phyloP scores from a whole-genome alignment of 169 alveolate genomes.

The Plasmodium malariae region DNA sequence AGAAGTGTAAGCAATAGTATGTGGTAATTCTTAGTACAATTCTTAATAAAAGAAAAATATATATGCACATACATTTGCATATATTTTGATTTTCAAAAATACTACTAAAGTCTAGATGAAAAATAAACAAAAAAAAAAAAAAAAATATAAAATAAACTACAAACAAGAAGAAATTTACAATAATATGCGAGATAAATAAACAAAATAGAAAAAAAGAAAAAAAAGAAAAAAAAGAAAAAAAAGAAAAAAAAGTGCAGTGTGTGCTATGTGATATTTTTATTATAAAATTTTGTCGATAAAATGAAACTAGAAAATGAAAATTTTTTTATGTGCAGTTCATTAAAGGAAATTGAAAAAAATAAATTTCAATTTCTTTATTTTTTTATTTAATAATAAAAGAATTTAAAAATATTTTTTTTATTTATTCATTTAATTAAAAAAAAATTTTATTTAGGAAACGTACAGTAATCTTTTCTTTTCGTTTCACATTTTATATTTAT shows the following conservation, averaged over 20 bases:
- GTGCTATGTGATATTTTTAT: constrained; percentile 12
- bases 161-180: too few relatives aligned
- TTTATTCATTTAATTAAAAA: too few relatives aligned
- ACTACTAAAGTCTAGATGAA: too few relatives aligned
- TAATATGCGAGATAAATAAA: not conserved
- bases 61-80: too few relatives aligned
- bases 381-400: not conserved
- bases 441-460: not conserved
- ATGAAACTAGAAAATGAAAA: constrained; percentile 3
- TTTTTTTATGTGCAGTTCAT: constrained; percentile 5
- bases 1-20: too few relatives aligned
- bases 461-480: not conserved
- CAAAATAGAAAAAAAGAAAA: not conserved
- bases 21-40: too few relatives aligned
- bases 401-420: constrained; percentile 8
- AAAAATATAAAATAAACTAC: too few relatives aligned
- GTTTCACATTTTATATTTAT: too few relatives aligned
- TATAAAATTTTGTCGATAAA: constrained; percentile 14
- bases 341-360: not conserved
- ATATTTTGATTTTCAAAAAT: too few relatives aligned
- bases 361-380: constrained; percentile 8
- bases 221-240: not conserved
- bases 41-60: too few relatives aligned
- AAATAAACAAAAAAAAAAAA: too few relatives aligned
- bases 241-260: constrained; percentile 12